Base-by-base conservation (phyloP, 176 grass and related monocot species). In the Cymbopogon citratus region DNA sequence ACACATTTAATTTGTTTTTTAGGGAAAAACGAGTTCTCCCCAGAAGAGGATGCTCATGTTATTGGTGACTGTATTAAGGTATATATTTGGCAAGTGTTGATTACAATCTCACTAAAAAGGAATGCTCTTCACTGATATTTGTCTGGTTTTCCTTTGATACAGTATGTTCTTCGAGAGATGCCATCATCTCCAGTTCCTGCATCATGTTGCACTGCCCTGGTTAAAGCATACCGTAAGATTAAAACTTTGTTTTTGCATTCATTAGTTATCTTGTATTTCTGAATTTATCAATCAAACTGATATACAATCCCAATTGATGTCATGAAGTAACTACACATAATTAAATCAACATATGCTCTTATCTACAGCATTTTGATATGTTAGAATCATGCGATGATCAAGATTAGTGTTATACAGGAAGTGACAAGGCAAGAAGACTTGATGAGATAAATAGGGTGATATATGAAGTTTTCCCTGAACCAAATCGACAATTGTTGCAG, bases 21-120 rank as follows among this genome's bases (percentile, higher is more conserved):
- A 99, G 96, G 96, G 24, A 95, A 93, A 80, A 86, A 86, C 14
- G 92, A 95, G 45, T 99, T 99, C 84, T 95, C 90, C 36, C 63
- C 96, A 80, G 90, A 95, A 77, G 96, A 99, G 85, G 92, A 99
- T 91, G 92, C 87, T 59, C 96, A 99, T 87, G 93, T 99, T 72
- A 90, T 99, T 71, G 96, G 96, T 77, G 96, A 99, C 74, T 95
- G 92, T 79, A 99, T 99, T 84, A 99, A 99, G 91, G 96, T 99
- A 80, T 86, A 75, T 73, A 66, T 92, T 82, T 69, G 45, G 23
- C 72, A 81, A 73, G 18, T 3, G 8, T 71, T 73, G 73, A n/a
- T 63, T 85, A 74, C 45, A 27, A 10, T 44, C 12, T 56, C 67
- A 40, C 3, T 78, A 23, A 64, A 69, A 66, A 67, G 19, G 24